A percentile compares a stretch with the other conserved stretches of the same genome.
Conservation (phyloP, 2,329 filamentous ascomycete species). For the Aspergillus hortae region DNA sequence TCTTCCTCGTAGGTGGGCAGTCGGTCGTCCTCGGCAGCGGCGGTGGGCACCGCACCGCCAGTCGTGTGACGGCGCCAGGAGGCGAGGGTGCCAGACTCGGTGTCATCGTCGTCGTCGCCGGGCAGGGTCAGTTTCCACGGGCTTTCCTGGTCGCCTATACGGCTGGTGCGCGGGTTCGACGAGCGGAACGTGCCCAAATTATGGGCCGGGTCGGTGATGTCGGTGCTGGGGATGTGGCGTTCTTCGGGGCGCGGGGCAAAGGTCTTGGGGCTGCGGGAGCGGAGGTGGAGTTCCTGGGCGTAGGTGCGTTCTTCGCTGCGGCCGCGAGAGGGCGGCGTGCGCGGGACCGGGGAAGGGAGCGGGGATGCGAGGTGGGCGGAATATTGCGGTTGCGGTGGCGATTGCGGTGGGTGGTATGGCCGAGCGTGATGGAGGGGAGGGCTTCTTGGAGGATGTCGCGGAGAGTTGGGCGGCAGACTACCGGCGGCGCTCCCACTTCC, state of each 20-base stretch:
- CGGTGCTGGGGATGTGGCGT: conserved; percentile 16
- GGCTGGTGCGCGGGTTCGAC: conserved; percentile 27
- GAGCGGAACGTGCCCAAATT: conserved; percentile 32
- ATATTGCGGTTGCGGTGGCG: background rate
- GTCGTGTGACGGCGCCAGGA: conserved; percentile 11
- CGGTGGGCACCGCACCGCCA: conserved; percentile 2
- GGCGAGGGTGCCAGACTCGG: background rate
- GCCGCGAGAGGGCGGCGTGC: conserved; percentile 14
- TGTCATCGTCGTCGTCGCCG: conserved; percentile 18
- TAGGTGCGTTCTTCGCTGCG: conserved; percentile 20
- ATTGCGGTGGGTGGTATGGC: background rate
- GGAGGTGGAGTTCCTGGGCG: conserved; percentile 32
- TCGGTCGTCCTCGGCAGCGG: background rate
- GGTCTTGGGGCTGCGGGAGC: conserved; percentile 33
- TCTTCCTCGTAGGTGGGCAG: conserved; percentile 18
- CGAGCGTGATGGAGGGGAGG: conserved; percentile 2
- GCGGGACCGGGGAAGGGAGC: conserved; percentile 6
- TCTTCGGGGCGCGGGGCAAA: conserved; percentile 24
- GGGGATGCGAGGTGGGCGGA: conserved; percentile 5
- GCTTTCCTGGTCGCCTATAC: conserved; percentile 33
- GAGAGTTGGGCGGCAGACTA: conserved; percentile 12
- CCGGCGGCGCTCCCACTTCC: background rate
- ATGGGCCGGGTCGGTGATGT: conserved; percentile 22
- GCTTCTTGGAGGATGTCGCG: conserved; percentile 5
- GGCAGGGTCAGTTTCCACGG: conserved; percentile 36